Conservation (phyloP, 1,284 basidiomycete species). For the Amylostereum areolatum region DNA sequence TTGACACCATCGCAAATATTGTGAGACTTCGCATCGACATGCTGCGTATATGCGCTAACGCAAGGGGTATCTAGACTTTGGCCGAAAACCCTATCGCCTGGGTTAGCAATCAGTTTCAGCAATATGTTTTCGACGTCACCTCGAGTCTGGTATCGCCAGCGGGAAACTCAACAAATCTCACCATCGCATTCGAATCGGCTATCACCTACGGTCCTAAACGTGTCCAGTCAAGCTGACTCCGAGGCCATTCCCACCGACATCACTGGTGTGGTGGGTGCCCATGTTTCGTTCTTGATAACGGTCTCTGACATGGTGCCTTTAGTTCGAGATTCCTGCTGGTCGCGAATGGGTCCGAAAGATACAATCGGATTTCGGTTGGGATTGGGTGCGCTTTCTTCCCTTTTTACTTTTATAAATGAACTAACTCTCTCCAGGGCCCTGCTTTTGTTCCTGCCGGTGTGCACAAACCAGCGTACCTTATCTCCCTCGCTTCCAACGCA, state of each 20-base stretch:
- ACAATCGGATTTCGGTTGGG: constrained; percentile 54
- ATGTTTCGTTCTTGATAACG: no score
- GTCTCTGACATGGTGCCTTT: not conserved
- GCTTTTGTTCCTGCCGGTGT: constrained; percentile 53
- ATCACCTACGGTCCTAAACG: constrained; percentile 47
- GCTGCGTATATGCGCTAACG: not conserved
- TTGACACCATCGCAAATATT: constrained; percentile 55
- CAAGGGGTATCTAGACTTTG: constrained; percentile 31
- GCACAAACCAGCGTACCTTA: constrained; percentile 46
- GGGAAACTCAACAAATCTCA: constrained; percentile 34
- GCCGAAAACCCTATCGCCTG: constrained; percentile 46
- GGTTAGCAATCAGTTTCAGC: constrained; percentile 55
- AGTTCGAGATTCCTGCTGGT: constrained; percentile 47
- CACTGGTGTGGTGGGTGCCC: no score
- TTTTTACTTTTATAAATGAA: not conserved
- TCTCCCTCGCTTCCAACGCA: constrained; percentile 30
- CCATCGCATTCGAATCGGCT: constrained; percentile 48
- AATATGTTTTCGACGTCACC: constrained; percentile 49
- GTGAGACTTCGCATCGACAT: constrained; percentile 15
- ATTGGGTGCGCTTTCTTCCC: constrained; percentile 36
- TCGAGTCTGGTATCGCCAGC: constrained; percentile 28
- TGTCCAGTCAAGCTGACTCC: constrained; percentile 40
- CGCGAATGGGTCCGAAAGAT: constrained; percentile 47
- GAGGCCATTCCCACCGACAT: constrained; percentile 36
- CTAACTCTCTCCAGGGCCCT: constrained; percentile 34